Evolutionary conservation across 371 early-diverging fungal species (phyloP).

Genomic region (Circinella minor): DNA sequence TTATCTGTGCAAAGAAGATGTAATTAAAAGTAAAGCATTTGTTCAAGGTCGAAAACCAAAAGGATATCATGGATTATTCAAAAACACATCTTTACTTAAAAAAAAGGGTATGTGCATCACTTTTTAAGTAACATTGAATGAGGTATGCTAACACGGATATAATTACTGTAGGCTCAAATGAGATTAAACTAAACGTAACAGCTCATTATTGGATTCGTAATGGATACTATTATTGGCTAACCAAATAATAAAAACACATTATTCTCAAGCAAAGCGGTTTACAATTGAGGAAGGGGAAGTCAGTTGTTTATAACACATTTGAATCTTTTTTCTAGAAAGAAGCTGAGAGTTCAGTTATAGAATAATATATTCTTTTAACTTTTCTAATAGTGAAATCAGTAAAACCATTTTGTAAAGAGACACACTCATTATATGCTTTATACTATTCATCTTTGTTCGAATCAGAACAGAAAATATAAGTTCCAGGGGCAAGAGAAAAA

Average conservation of each 20-base stretch:
- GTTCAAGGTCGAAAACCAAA: not conserved
- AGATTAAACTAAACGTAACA: not conserved
- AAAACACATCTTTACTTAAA: not conserved
- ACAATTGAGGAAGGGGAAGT: too few species aligned
- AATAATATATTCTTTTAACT: too few species aligned
- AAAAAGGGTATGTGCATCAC: not conserved
- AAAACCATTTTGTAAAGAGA: too few species aligned
- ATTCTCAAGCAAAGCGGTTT: too few species aligned
- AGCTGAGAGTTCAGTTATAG: too few species aligned
- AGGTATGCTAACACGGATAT: not conserved
- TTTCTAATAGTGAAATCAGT: too few species aligned
- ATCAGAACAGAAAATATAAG: too few species aligned
- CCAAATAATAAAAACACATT: not conserved
- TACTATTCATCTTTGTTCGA: too few species aligned
- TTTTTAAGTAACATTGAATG: not conserved
- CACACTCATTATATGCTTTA: too few species aligned
- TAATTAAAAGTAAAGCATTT: constrained; percentile 1
- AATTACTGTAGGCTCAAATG: not conserved
- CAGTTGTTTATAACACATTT: too few species aligned
- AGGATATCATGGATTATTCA: not conserved
- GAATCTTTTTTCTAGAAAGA: too few species aligned
- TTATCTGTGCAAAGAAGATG: not conserved
- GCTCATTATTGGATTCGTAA: not conserved
- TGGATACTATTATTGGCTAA: not conserved
- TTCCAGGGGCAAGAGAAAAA: too few species aligned